Evolutionary conservation across 108 stramenopile species (phyloP).

Genomic region (Cyclotella distinguenda): DNA sequence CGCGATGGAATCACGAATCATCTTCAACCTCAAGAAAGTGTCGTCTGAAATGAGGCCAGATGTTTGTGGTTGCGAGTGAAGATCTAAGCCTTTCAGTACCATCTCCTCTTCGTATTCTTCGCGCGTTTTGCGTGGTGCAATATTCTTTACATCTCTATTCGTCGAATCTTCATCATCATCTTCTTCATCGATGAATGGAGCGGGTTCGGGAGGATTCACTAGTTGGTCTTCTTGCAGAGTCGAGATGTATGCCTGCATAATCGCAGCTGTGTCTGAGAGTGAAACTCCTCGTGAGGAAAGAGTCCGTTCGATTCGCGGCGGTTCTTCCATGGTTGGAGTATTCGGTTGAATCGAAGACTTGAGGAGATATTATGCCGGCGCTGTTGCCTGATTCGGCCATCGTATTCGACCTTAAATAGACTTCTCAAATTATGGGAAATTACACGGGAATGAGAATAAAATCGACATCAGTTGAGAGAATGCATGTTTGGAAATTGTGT

Average conservation of each 20-base stretch:
- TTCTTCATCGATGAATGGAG: background rate
- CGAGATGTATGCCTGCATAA: constrained; percentile 21
- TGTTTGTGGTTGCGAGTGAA: background rate
- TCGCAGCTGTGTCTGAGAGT: constrained; percentile 32
- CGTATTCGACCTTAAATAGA: too few relatives aligned
- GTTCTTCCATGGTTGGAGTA: constrained; percentile 50
- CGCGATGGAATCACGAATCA: constrained; percentile 30
- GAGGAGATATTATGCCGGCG: too few relatives aligned
- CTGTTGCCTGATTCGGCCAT: too few relatives aligned
- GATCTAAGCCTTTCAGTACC: constrained; percentile 22
- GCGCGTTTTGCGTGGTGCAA: constrained; percentile 10
- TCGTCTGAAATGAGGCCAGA: constrained; percentile 31
- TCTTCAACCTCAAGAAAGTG: constrained; percentile 27
- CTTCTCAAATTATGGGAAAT: too few relatives aligned
- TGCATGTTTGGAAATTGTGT: too few relatives aligned
- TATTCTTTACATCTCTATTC: too few relatives aligned
- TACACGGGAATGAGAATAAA: too few relatives aligned
- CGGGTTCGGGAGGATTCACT: background rate
- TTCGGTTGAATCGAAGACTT: too few relatives aligned
- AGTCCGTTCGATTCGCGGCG: constrained; percentile 38
- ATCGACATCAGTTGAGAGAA: too few relatives aligned
- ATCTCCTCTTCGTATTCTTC: constrained; percentile 32
- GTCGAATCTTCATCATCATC: background rate
- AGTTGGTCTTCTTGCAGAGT: constrained; percentile 19
- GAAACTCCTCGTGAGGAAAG: constrained; percentile 34